Evolutionary conservation across 1,284 basidiomycete species (phyloP).

Genomic region (Papiliotrema nemorosa): DNA sequence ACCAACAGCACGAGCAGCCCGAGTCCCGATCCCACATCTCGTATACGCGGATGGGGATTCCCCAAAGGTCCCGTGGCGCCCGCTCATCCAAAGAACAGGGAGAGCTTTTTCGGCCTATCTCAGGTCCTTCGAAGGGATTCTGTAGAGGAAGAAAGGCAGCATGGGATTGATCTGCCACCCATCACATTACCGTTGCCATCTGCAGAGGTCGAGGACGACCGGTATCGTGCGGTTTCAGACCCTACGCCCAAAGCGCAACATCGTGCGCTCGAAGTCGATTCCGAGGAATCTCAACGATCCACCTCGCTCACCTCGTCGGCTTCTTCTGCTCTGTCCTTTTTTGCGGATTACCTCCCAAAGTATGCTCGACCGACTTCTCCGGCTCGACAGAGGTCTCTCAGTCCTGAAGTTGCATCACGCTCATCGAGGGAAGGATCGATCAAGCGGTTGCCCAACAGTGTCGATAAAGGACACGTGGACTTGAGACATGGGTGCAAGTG

Average conservation of each 20-base stretch:
- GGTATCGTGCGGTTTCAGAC: background rate
- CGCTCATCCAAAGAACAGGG: slow-evolving; percentile 21
- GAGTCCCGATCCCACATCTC: slow-evolving; percentile 21
- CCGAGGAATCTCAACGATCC: background rate
- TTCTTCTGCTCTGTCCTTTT: slow-evolving; percentile 10
- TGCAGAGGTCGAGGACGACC: background rate
- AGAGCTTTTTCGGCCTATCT: slow-evolving; percentile 45
- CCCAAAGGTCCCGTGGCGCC: slow-evolving; percentile 18
- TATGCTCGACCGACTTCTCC: background rate
- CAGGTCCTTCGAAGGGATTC: slow-evolving; percentile 11
- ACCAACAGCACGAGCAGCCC: background rate
- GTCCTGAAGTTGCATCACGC: background rate
- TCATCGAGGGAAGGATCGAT: background rate
- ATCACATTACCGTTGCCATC: slow-evolving; percentile 5
- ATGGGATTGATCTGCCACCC: slow-evolving; percentile 21
- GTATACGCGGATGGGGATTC: slow-evolving; percentile 41
- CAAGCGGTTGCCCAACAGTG: background rate
- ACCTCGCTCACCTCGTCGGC: slow-evolving; percentile 8
- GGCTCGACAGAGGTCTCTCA: background rate
- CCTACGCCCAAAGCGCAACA: background rate
- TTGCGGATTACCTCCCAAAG: slow-evolving; percentile 13
- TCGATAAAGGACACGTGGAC: slow-evolving; percentile 14
- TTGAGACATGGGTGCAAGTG: slow-evolving; percentile 24
- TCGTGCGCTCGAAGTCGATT: too few species aligned
- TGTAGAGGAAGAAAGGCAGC: background rate